A percentile compares a stretch with the other conserved stretches of the same genome.
phyloP scores from a whole-genome alignment of 345 rosid genomes.

The Moricandia moricandioides region DNA sequence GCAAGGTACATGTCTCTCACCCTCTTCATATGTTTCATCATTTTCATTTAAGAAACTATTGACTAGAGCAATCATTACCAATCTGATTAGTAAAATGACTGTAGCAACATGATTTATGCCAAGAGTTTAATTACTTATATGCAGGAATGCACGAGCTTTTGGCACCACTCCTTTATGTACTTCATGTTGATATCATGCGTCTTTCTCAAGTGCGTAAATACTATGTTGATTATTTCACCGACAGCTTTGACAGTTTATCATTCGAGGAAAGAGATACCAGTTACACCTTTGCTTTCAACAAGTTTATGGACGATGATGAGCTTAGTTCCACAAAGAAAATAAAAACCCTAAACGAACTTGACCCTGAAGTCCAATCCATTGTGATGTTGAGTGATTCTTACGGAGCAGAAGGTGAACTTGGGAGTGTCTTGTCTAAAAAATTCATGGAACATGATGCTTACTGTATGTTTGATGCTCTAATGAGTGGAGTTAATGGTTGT shows the following conservation, averaged over 20 bases:
- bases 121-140: too few relatives aligned
- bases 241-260: slow-evolving; percentile 72
- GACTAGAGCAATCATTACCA: too few relatives aligned
- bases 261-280: slow-evolving; percentile 59
- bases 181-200: slow-evolving; percentile 63
- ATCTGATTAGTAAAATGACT: too few relatives aligned
- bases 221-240: slow-evolving; percentile 71
- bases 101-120: too few relatives aligned
- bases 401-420: slow-evolving; percentile 90
- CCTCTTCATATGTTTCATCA: neutral
- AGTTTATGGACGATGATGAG: slow-evolving; percentile 50
- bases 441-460: slow-evolving; percentile 93
- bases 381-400: slow-evolving; percentile 70
- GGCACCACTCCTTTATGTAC: slow-evolving; percentile 84
- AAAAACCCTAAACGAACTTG: slow-evolving; percentile 62
- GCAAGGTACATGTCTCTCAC: slow-evolving; percentile 54
- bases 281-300: slow-evolving; percentile 48
- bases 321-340: slow-evolving; percentile 46
- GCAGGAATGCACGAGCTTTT: slow-evolving; percentile 87
- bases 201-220: slow-evolving; percentile 67
- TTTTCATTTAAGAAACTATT: slow-evolving; percentile 21
- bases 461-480: slow-evolving; percentile 85
- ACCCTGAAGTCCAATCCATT: slow-evolving; percentile 65
- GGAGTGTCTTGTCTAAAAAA: slow-evolving; percentile 82
- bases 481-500: slow-evolving; percentile 64